Conservation (phyloP, 2,329 filamentous ascomycete species). For the Alternaria longipes region DNA sequence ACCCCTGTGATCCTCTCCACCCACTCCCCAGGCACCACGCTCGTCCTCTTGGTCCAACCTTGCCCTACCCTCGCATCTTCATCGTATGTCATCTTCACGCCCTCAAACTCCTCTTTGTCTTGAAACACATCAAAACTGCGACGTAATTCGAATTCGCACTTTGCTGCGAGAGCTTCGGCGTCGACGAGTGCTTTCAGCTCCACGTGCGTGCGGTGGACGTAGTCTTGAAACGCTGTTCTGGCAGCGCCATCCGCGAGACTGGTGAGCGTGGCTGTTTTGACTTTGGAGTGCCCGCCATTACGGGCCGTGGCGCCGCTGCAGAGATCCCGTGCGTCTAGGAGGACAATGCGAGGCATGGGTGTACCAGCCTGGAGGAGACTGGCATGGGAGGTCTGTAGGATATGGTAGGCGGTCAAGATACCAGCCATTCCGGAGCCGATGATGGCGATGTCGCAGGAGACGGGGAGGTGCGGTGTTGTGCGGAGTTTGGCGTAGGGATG, state of each 20-base stretch:
- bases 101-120: not conserved
- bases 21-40: not conserved
- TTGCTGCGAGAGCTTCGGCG: not conserved
- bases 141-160: not conserved
- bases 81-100: not conserved
- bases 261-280: too few relatives aligned
- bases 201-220: too few relatives aligned
- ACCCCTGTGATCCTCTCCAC: not conserved
- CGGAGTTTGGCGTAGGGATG: slow-evolving; percentile 39
- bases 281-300: not conserved
- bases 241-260: too few relatives aligned
- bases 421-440: not conserved
- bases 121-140: not conserved
- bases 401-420: not conserved
- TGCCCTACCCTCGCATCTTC: not conserved
- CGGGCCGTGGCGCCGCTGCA: not conserved
- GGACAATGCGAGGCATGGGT: not conserved
- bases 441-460: not conserved
- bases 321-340: not conserved
- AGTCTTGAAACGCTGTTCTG: too few relatives aligned
- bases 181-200: too few relatives aligned
- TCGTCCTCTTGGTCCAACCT: not conserved
- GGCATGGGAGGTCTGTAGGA: not conserved
- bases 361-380: not conserved
- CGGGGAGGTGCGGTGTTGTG: slow-evolving; percentile 29